Percentiles rank a stretch among this genome's conserved stretches.
phyloP scores from a whole-genome alignment of 108 stramenopile species.

The Mayamaea pseudoterrestris region DNA sequence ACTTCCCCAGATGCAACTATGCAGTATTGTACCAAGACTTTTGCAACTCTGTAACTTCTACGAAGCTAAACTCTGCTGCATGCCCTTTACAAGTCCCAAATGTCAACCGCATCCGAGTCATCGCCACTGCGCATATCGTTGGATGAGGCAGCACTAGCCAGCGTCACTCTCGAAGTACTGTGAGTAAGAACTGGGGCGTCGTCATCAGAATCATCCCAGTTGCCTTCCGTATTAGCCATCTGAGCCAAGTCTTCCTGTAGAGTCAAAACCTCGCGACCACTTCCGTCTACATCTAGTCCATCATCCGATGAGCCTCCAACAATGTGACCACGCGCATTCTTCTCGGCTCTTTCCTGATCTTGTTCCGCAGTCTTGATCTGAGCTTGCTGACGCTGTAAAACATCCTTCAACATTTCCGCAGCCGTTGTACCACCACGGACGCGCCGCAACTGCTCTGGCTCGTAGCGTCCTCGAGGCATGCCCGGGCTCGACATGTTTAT shows the following conservation, averaged over 20 bases:
- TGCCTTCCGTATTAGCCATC: constrained; percentile 68
- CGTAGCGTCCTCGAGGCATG: constrained; percentile 75
- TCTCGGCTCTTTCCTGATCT: constrained; percentile 67
- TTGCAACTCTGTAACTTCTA: too few relatives aligned
- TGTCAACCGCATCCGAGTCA: too few relatives aligned
- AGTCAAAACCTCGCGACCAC: constrained; percentile 20
- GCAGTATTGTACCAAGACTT: too few relatives aligned
- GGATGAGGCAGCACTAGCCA: constrained; percentile 33
- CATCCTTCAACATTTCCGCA: constrained; percentile 87
- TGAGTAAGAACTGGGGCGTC: constrained; percentile 41
- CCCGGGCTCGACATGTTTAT: constrained; percentile 86
- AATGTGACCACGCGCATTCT: constrained; percentile 78
- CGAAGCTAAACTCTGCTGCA: too few relatives aligned
- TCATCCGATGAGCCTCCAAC: too few relatives aligned
- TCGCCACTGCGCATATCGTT: constrained; percentile 14
- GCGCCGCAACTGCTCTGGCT: constrained; percentile 82
- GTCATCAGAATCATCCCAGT: constrained; percentile 82
- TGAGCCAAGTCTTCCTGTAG: constrained; percentile 68
- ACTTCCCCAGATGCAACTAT: too few relatives aligned
- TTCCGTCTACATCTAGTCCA: constrained; percentile 38
- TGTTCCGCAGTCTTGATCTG: constrained; percentile 71
- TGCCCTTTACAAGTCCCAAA: too few relatives aligned
- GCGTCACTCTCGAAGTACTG: constrained; percentile 34
- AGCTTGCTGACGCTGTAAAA: constrained; percentile 78
- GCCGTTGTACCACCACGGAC: constrained; percentile 89